phyloP scores from a whole-genome alignment of 140 eudicot species.

The Erigeron philadelphicus region DNA sequence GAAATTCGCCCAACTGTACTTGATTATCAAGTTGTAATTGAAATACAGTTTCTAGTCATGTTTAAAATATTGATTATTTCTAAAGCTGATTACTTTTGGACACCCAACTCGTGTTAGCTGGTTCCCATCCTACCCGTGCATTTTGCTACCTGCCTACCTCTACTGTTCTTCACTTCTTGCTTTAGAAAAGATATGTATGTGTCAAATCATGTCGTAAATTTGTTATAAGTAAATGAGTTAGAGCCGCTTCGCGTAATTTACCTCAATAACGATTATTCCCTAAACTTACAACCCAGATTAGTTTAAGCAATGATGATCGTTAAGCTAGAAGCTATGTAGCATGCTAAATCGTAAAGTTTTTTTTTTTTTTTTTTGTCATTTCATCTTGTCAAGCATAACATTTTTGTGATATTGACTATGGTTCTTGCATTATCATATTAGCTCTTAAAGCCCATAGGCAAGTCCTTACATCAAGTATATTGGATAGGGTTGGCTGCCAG shows the following conservation, averaged over 20 bases:
- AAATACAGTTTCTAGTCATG: too few species aligned
- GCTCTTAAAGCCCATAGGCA: background rate
- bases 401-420: background rate
- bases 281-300: slow-evolving; percentile 11
- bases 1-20: background rate
- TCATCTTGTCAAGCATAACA: background rate
- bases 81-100: too few species aligned
- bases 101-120: background rate
- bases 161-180: background rate
- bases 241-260: background rate
- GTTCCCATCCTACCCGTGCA: background rate
- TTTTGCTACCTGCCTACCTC: background rate
- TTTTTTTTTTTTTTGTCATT: background rate
- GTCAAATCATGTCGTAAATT: background rate
- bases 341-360: background rate
- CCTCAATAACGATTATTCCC: background rate
- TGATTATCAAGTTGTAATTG: background rate
- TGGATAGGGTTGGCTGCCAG: background rate
- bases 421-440: background rate
- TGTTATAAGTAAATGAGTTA: background rate
- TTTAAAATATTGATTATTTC: too few species aligned
- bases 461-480: background rate
- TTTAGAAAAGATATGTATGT: background rate
- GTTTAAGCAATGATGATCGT: background rate
- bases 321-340: background rate